These are phyloP conservation scores for Plantago coronopus DNA, from an alignment of 305 asterid genomes.

Conservation along the genomic window DNA sequence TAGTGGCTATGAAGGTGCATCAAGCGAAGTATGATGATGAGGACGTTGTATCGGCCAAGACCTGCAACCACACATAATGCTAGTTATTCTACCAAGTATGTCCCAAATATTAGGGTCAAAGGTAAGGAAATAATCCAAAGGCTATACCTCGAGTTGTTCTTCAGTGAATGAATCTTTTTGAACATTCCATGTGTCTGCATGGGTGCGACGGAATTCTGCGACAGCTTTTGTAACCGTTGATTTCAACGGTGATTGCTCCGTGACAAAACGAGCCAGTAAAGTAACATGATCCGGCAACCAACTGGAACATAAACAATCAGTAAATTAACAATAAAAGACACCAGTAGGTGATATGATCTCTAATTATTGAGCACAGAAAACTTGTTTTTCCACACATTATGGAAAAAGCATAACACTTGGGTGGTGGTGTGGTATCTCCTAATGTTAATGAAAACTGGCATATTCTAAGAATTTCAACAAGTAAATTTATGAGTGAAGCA, in stretches of 20 bases:
- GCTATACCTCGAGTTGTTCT: constrained; percentile 93
- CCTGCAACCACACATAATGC: constrained; percentile 49
- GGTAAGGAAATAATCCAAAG: constrained; percentile 2
- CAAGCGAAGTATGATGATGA: constrained; percentile 95
- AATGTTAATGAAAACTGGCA: no score
- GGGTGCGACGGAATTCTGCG: constrained; percentile 98
- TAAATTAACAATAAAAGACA: constrained; percentile 8
- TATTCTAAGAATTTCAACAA: no score
- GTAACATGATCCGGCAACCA: constrained; percentile 98
- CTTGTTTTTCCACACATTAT: no score
- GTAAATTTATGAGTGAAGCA: no score
- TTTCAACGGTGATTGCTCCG: constrained; percentile 89
- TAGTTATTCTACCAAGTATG: constrained; percentile 12
- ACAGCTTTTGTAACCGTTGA: constrained; percentile 96
- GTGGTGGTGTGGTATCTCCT: no score
- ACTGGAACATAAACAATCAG: constrained; percentile 37
- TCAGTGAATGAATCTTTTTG: constrained; percentile 90
- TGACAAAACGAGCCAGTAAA: constrained; percentile 77
- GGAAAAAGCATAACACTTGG: no score
- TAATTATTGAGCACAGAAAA: background rate
- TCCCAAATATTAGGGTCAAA: constrained; percentile 2
- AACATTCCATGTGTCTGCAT: constrained; percentile 97
- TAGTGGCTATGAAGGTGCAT: constrained; percentile 16
- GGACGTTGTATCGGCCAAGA: constrained; percentile 90
- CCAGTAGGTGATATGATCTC: constrained; percentile 2